These are phyloP conservation scores for Phaeoacremonium minimum DNA, from an alignment of 2,329 filamentous ascomycete genomes.

Conservation along the genomic window DNA sequence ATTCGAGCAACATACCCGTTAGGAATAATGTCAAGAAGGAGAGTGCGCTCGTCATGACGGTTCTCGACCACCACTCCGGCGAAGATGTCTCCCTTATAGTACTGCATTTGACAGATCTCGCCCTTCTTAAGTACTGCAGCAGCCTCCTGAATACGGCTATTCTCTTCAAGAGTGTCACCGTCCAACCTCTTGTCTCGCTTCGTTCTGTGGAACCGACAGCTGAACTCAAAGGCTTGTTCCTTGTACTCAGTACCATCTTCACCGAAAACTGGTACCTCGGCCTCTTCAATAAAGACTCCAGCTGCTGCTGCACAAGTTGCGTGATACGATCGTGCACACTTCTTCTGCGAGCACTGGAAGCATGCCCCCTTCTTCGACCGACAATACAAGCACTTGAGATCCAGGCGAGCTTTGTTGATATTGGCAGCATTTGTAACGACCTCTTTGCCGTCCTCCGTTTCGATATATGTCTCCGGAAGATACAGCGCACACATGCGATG, in stretches of 20 bases:
- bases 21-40: constrained; percentile 80
- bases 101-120: constrained; percentile 84
- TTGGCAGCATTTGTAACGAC: constrained; percentile 73
- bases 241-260: constrained; percentile 92
- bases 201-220: constrained; percentile 87
- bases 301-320: constrained; percentile 90
- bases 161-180: constrained; percentile 64
- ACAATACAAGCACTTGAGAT: constrained; percentile 92
- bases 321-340: constrained; percentile 90
- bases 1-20: constrained; percentile 59
- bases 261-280: constrained; percentile 79
- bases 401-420: constrained; percentile 81
- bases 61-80: constrained; percentile 87
- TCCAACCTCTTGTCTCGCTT: constrained; percentile 78
- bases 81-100: constrained; percentile 80
- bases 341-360: constrained; percentile 94
- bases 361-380: constrained; percentile 92
- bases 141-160: constrained; percentile 62
- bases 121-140: constrained; percentile 66
- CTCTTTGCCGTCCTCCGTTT: constrained; percentile 65
- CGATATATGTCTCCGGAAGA: constrained; percentile 87
- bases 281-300: constrained; percentile 86
- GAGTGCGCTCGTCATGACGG: constrained; percentile 64
- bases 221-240: constrained; percentile 86
- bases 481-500: constrained; percentile 88